These are phyloP conservation scores for Tillandsia leiboldiana DNA, from an alignment of 176 grass and related monocot genomes.

Conservation along the genomic window DNA sequence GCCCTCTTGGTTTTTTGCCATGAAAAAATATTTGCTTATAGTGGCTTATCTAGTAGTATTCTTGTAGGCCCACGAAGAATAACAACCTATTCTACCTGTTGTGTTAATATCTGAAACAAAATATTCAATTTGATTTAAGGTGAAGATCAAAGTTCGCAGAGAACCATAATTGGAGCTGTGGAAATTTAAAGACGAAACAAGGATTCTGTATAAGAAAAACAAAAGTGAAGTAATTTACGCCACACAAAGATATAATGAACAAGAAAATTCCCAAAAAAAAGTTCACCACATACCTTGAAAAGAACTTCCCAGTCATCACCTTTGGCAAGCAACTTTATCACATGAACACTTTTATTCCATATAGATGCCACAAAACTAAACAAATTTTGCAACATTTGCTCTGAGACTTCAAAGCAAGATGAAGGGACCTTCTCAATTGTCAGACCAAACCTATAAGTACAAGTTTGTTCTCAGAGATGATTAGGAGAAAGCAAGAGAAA, in stretches of 20 bases:
- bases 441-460: constrained; percentile 54
- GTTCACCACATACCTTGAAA: constrained; percentile 54
- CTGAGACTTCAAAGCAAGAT: constrained; percentile 66
- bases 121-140: neutral
- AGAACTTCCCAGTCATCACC: constrained; percentile 66
- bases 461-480: neutral
- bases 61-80: too few relatives aligned
- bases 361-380: constrained; percentile 39
- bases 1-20: neutral
- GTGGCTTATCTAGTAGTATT: too few relatives aligned
- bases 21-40: too few relatives aligned
- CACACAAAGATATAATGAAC: neutral
- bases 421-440: constrained; percentile 61
- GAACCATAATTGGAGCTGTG: neutral
- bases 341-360: constrained; percentile 72
- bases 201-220: neutral
- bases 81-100: too few relatives aligned
- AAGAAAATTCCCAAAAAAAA: constrained; percentile 19
- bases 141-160: neutral
- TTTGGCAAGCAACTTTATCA: constrained; percentile 57
- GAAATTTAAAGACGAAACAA: neutral
- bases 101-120: neutral
- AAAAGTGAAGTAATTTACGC: neutral
- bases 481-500: neutral
- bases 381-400: constrained; percentile 27